Evolutionary conservation across 163 green algal genomes (phyloP), one percentile per base, ranked within the genome.

Genomic region (Volvox carteri): DNA sequence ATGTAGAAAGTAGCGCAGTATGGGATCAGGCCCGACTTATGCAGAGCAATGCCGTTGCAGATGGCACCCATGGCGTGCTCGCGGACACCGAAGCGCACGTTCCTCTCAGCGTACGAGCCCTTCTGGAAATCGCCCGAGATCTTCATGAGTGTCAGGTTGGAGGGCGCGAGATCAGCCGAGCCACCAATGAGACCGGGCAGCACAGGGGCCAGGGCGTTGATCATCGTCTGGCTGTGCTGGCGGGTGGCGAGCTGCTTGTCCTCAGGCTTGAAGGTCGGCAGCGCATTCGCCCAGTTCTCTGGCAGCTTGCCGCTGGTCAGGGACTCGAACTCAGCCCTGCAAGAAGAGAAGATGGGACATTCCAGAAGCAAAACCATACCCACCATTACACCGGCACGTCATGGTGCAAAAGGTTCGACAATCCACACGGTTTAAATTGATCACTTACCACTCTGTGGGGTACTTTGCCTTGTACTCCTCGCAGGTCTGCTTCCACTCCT

Each of bases 1-100:
- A 99, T 99, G 95, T 99, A 99, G 96, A 99, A 99, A 90, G 98
- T 99, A 78, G 98, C 98, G 92, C 96, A 98, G 95, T 99, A 99
- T 76, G 98, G 97, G 86, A 99, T 96, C 85, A 99, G 90, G 93
- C 97, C 97, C 42, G 90, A 88, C 75, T 89, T 93, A 95, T 99
- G 96, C 76, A 99, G 95, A 39, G 93, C 95, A 33, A 99, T 97
- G 90, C 97, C 98, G 92, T 99, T 99, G 94, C 86, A 93, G 91
- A 99, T 99, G 93, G 97, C 96, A 54, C 96, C 98, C 98, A 99
- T 99, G 85, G 80, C 98, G 93, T 99, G 97, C 97, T 99, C 98
- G 84, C 98, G 96, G 90, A 99, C 98, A 84, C 98, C 98, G 89
- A 98, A 99, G 86, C 97, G 96, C 46, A 99, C 3, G 95, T 99